Conservation (phyloP, 2,329 filamentous ascomycete genomes). For the Botryotinia narcissicola region DNA sequence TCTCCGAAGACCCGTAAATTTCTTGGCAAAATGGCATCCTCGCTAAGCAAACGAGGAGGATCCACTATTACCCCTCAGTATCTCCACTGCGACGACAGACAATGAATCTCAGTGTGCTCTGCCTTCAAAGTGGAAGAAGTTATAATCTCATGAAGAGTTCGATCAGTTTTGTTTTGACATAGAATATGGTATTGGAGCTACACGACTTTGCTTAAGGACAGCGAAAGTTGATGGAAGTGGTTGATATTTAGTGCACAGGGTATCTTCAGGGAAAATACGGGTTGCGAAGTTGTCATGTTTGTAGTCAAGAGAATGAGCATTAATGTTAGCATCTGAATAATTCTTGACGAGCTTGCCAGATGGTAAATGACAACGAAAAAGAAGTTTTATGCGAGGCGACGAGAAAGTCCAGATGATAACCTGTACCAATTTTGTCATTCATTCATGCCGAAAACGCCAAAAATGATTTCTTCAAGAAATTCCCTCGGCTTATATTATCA, state of each 20-base stretch:
- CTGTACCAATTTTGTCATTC: no score
- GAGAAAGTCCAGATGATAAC: no score
- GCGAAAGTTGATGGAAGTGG: background rate
- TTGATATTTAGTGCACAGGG: background rate
- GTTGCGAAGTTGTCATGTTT: no score
- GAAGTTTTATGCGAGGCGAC: background rate
- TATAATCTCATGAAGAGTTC: background rate
- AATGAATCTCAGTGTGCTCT: background rate
- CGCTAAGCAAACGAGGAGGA: background rate
- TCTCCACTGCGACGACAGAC: background rate
- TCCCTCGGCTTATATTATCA: accelerated
- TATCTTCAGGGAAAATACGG: background rate
- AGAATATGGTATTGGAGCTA: background rate
- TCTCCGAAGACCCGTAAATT: background rate
- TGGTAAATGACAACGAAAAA: background rate
- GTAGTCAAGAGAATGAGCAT: no score
- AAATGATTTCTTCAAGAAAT: background rate
- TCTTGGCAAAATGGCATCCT: background rate
- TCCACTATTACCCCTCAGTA: background rate
- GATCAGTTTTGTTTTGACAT: background rate
- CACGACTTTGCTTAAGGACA: background rate
- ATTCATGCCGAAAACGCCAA: background rate
- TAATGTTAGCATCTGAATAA: no score
- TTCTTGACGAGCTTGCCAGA: background rate
- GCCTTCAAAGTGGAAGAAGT: no score